These are phyloP conservation scores for Boletus bicolor DNA, from an alignment of 768 basidiomycete genomes.

Conservation along the genomic window DNA sequence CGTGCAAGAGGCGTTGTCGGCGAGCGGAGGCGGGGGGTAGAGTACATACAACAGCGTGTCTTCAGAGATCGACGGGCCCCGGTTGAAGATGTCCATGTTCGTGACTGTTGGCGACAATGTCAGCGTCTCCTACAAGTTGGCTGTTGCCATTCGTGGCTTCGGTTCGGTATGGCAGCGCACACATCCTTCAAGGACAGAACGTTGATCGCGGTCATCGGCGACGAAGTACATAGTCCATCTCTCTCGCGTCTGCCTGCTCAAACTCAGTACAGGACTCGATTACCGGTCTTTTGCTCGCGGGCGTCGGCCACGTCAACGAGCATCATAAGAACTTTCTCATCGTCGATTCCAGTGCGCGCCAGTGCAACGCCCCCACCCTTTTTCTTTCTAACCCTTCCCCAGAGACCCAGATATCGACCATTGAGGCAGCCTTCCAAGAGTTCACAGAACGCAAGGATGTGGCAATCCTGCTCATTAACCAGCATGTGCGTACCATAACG, in stretches of 20 bases:
- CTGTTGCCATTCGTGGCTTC: conserved; percentile 17
- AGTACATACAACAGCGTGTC: conserved; percentile 80
- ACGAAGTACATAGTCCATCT: conserved; percentile 61
- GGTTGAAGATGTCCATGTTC: conserved; percentile 67
- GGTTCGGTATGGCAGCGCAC: conserved; percentile 43
- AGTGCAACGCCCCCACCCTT: not conserved
- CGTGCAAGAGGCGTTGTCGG: conserved; percentile 59
- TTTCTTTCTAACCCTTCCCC: conserved; percentile 10
- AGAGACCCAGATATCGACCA: conserved; percentile 90
- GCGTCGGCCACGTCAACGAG: conserved; percentile 87
- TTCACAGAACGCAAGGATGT: conserved; percentile 94
- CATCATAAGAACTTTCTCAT: conserved; percentile 96
- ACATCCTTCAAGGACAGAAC: conserved; percentile 76
- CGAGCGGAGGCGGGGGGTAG: conserved; percentile 52
- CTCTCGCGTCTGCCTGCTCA: conserved; percentile 7
- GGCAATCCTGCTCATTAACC: conserved; percentile 96
- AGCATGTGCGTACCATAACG: conserved; percentile 66
- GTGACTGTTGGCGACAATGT: not conserved
- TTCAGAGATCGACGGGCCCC: conserved; percentile 75
- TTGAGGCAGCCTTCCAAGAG: conserved; percentile 91
- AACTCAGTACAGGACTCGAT: conserved; percentile 76
- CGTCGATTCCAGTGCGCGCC: conserved; percentile 80
- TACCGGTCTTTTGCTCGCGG: conserved; percentile 92
- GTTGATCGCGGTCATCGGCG: conserved; percentile 93
- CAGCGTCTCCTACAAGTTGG: not conserved